A percentile compares a stretch with the other conserved stretches of the same genome.
Evolutionary conservation across 73 alveolate species (phyloP).

Genomic region (Symbiodinium pilosum): DNA sequence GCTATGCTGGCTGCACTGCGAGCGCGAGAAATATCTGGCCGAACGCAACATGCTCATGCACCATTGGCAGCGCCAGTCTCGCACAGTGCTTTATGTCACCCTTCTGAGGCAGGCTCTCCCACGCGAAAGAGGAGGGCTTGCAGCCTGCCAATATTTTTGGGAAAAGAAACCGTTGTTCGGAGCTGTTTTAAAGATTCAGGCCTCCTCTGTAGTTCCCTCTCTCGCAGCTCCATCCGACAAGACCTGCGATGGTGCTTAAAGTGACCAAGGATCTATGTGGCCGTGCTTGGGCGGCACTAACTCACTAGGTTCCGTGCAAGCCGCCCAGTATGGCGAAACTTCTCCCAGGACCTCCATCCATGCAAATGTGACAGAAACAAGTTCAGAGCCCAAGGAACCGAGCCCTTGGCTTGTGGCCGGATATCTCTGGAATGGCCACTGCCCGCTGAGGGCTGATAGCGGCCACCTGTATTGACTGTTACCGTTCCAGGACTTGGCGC

Average conservation of each 20-base stretch:
- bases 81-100: not conserved
- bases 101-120: not conserved
- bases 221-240: not conserved
- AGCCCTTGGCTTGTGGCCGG: slow-evolving; percentile 44
- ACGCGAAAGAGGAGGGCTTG: not conserved
- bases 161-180: too few species aligned
- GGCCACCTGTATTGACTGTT: slow-evolving; percentile 62
- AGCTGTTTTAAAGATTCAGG: too few species aligned
- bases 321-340: slow-evolving; percentile 40
- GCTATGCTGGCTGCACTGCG: not conserved
- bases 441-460: slow-evolving; percentile 83
- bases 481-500: not conserved
- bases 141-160: not conserved
- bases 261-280: not conserved
- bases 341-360: slow-evolving; percentile 54
- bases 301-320: not conserved
- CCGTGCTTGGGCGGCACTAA: not conserved
- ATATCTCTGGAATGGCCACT: slow-evolving; percentile 73
- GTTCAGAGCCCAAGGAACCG: not conserved
- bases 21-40: not conserved
- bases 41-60: not conserved
- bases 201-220: too few species aligned
- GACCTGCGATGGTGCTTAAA: too few species aligned
- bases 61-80: too few species aligned
- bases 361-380: not conserved